phyloP scores from a whole-genome alignment of 2,329 filamentous ascomycete species.

The Metarhizium anisopliae region DNA sequence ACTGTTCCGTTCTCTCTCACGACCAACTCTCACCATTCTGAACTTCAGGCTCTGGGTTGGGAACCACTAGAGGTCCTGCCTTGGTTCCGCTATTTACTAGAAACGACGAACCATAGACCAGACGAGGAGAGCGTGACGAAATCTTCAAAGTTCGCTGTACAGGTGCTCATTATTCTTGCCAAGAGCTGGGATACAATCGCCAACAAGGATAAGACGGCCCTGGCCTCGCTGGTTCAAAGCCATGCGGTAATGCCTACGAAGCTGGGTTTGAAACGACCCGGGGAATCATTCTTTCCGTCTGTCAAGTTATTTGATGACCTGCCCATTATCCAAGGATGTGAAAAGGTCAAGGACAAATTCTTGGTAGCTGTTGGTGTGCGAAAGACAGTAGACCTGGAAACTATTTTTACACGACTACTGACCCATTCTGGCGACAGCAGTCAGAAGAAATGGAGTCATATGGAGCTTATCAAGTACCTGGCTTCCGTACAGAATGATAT shows the following conservation, averaged over 20 bases:
- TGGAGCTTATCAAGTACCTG: slow-evolving; percentile 90
- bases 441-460: slow-evolving; percentile 76
- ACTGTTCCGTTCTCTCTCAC: slow-evolving; percentile 84
- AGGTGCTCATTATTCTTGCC: slow-evolving; percentile 71
- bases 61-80: slow-evolving; percentile 72
- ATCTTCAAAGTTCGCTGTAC: slow-evolving; percentile 64
- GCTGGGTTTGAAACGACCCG: slow-evolving; percentile 75
- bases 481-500: slow-evolving; percentile 87
- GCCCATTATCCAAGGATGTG: slow-evolving; percentile 67
- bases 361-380: slow-evolving; percentile 72
- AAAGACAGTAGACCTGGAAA: slow-evolving; percentile 89
- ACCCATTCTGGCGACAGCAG: slow-evolving; percentile 43
- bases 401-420: slow-evolving; percentile 83
- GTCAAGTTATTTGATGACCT: slow-evolving; percentile 94
- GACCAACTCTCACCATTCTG: slow-evolving; percentile 52
- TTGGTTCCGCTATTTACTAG: slow-evolving; percentile 78
- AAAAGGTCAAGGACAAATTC: slow-evolving; percentile 85
- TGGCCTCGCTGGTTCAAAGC: slow-evolving; percentile 55
- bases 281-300: slow-evolving; percentile 84
- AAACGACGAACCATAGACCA: slow-evolving; percentile 49
- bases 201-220: slow-evolving; percentile 52
- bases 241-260: slow-evolving; percentile 83
- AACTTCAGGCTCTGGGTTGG: slow-evolving; percentile 81
- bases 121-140: slow-evolving; percentile 62
- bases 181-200: slow-evolving; percentile 85